Percentiles rank a stretch among this genome's conserved stretches.
These are phyloP conservation scores for Rhynchospora tenuis DNA, from an alignment of 176 grass and related monocot genomes.

Conservation along the genomic window DNA sequence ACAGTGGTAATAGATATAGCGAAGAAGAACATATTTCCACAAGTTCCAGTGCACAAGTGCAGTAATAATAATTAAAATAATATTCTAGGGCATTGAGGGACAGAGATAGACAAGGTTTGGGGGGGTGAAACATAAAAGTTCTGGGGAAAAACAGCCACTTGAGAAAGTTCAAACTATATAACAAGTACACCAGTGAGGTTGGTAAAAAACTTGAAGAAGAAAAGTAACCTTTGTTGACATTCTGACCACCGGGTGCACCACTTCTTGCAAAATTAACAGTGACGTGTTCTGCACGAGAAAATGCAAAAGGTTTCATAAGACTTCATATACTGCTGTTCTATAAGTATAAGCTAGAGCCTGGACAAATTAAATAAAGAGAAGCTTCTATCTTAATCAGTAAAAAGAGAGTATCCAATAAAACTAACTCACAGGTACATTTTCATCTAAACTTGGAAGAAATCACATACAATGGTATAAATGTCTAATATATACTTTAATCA, in stretches of 20 bases:
- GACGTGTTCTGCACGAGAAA: slow-evolving; percentile 59
- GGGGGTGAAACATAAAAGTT: neutral
- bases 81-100: neutral
- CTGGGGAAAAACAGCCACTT: neutral
- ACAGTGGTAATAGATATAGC: neutral
- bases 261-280: slow-evolving; percentile 95
- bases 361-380: neutral
- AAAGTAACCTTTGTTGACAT: slow-evolving; percentile 87
- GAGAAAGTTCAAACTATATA: neutral
- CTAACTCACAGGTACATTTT: too few species aligned
- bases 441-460: neutral
- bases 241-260: slow-evolving; percentile 91
- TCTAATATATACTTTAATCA: neutral
- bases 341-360: neutral
- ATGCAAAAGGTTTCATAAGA: slow-evolving; percentile 24
- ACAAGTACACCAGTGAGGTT: neutral
- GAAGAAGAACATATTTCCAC: neutral
- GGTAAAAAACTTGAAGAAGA: neutral
- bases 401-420: too few species aligned
- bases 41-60: neutral
- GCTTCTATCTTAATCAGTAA: neutral
- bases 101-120: neutral
- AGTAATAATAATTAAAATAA: neutral
- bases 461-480: neutral
- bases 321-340: neutral